phyloP scores from a whole-genome alignment of 1,284 basidiomycete genomes.

The Apiotrichum brassicae region DNA sequence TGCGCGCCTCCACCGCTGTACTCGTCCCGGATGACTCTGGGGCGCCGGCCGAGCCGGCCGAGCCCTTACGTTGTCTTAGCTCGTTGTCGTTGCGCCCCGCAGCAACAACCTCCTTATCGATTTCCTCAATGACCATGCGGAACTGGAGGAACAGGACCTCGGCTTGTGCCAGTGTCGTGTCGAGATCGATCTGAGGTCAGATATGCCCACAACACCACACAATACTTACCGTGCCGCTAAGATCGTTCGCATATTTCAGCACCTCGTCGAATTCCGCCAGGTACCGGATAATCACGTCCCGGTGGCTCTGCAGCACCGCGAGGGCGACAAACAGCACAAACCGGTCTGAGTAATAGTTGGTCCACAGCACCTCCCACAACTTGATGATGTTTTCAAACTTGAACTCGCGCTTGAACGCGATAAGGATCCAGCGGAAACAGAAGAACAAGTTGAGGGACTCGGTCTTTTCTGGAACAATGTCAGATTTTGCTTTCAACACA shows the following conservation, averaged over 20 bases:
- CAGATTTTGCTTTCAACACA: no score
- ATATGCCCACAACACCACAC: background rate
- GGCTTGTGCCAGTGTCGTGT: slow-evolving; percentile 83
- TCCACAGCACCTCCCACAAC: slow-evolving; percentile 94
- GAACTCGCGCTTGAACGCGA: slow-evolving; percentile 93
- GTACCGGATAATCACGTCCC: slow-evolving; percentile 88
- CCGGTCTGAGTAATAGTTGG: slow-evolving; percentile 75
- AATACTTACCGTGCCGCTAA: slow-evolving; percentile 64
- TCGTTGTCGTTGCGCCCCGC: background rate
- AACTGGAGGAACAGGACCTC: slow-evolving; percentile 74
- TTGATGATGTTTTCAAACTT: slow-evolving; percentile 77
- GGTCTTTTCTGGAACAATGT: slow-evolving; percentile 58
- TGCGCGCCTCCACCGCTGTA: background rate
- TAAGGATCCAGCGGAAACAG: slow-evolving; percentile 78
- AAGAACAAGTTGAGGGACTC: slow-evolving; percentile 94
- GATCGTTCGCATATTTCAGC: slow-evolving; percentile 88
- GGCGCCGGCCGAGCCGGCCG: background rate
- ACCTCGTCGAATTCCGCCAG: slow-evolving; percentile 66
- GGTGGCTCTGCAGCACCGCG: slow-evolving; percentile 85
- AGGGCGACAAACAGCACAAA: slow-evolving; percentile 94
- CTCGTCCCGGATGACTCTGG: background rate
- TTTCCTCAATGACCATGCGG: slow-evolving; percentile 64
- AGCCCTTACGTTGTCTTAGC: background rate
- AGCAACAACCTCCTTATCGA: slow-evolving; percentile 51
- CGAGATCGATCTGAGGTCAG: slow-evolving; percentile 63